Base-by-base conservation (phyloP, 139 green algal genomes). In the Trebouxia sp. region DNA sequence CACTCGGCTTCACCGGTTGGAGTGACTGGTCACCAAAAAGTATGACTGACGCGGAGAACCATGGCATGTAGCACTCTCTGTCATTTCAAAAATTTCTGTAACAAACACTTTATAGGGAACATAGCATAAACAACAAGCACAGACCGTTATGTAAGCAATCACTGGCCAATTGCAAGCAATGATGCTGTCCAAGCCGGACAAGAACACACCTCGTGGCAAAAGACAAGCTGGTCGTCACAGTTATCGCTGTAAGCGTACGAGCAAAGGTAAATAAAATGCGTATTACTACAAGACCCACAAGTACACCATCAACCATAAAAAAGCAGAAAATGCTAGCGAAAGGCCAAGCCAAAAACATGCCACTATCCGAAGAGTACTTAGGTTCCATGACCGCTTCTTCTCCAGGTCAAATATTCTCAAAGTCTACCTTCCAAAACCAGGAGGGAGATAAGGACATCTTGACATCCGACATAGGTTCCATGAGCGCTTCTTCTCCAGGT, bases 161-260 rank as follows among this genome's bases (percentile, higher is more conserved):
- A 65, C 53, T 65, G 32, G 53, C 53, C 53, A 65, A 65, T 28
- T 65, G 53, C 53, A 65, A 65, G 53, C 53, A 65, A 65, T 65
- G 53, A 65, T 65, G 53, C 53, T 65, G 53, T 65, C 53, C 53
- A 65, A 65, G 53, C 53, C 53, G 10, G 53, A 65, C 53, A 65
- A 65, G 53, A 30, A 65, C 53, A 65, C 30, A 69, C 58, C 28
- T 69, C 58, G 6, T 69, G 28, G 58, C 28, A 39, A 41, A 69
- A 69, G 58, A 30, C 53, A 65, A 65, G 53, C 53, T 65, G 53
- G 53, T 65, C 53, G 53, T 65, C 53, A 26, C 53, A 65, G 24
- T 30, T 65, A 65, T 26, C 53, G 53, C 6, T 26, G 53, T 65
- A 65, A 65, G 53, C 53, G 53, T 65, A 26, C 53, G 32, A 65